Evolutionary conservation across 441 rosid genomes (phyloP).

Genomic region (Kokia cookei): DNA sequence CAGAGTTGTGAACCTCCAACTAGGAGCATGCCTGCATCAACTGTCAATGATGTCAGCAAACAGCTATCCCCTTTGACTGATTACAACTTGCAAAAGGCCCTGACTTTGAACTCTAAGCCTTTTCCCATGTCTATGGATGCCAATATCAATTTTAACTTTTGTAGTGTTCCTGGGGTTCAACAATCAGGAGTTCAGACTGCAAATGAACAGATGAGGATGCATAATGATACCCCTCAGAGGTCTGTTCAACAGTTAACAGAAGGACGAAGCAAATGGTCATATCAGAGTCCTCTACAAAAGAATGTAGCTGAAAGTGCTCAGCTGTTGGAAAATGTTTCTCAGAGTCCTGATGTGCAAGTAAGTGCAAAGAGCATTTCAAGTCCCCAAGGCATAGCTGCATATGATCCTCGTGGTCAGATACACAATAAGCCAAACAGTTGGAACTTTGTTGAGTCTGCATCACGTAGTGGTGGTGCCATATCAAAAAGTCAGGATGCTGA

Average conservation of each 20-base stretch:
- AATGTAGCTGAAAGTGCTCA: conserved; percentile 37
- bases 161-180: conserved; percentile 17
- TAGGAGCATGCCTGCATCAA: conserved; percentile 19
- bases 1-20: conserved; percentile 32
- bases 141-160: conserved; percentile 17
- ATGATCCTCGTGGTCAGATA: conserved; percentile 15
- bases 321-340: conserved; percentile 30
- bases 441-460: conserved; percentile 32
- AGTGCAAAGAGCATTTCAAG: too few relatives aligned
- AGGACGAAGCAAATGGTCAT: conserved; percentile 36
- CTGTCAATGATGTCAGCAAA: conserved; percentile 25
- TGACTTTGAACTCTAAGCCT: conserved; percentile 20
- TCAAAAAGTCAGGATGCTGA: conserved; percentile 35
- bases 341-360: conserved; percentile 19
- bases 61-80: conserved; percentile 35
- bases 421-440: conserved; percentile 31
- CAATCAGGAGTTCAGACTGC: conserved; percentile 29
- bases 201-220: conserved; percentile 33
- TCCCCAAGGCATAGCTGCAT: conserved; percentile 16
- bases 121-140: conserved; percentile 18
- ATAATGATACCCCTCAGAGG: conserved; percentile 33
- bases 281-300: conserved; percentile 39
- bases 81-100: conserved; percentile 22
- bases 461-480: conserved; percentile 16
- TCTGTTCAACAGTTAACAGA: conserved; percentile 28